These are phyloP conservation scores for Ophiostoma ips DNA, from an alignment of 2,329 filamentous ascomycete genomes.

Conservation along the genomic window DNA sequence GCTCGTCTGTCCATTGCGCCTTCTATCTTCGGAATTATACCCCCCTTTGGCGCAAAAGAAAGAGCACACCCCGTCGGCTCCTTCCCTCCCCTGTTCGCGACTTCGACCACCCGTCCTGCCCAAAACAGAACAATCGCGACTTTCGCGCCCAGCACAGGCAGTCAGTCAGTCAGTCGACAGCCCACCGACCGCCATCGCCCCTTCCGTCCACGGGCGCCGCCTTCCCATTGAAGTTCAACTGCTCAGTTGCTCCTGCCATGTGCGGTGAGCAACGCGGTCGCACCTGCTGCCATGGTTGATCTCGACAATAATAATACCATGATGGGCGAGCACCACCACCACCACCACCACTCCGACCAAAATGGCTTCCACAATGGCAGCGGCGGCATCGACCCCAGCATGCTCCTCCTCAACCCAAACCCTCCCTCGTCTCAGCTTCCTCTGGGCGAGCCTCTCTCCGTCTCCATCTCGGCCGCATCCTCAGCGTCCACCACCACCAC, in stretches of 20 bases:
- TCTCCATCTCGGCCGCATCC: conserved; percentile 7
- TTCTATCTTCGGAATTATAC: not conserved
- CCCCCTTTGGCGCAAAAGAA: not conserved
- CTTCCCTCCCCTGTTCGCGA: conserved; percentile 2
- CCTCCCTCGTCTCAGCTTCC: conserved; percentile 8
- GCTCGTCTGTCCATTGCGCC: not conserved
- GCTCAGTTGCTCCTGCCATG: conserved; percentile 17
- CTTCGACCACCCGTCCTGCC: not conserved
- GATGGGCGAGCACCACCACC: conserved; percentile 10
- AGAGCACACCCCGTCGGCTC: not conserved
- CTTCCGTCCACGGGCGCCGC: conserved; percentile 1
- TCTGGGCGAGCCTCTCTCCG: conserved; percentile 6
- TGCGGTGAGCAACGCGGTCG: conserved; percentile 12
- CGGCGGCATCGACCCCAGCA: conserved; percentile 14
- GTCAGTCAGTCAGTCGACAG: not conserved
- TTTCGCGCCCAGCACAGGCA: not conserved
- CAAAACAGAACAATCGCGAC: not conserved
- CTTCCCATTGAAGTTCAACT: not conserved
- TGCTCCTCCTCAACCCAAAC: conserved; percentile 13
- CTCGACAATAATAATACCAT: conserved; percentile 2
- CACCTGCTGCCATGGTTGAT: conserved; percentile 21
- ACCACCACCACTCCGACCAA: conserved; percentile 10
- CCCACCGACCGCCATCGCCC: not conserved
- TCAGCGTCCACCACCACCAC: conserved; percentile 3
- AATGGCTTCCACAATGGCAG: conserved; percentile 13